Evolutionary conservation across 2,329 filamentous ascomycete genomes (phyloP), one percentile per base, ranked within the genome.

Genomic region (Exophiala spinifera): DNA sequence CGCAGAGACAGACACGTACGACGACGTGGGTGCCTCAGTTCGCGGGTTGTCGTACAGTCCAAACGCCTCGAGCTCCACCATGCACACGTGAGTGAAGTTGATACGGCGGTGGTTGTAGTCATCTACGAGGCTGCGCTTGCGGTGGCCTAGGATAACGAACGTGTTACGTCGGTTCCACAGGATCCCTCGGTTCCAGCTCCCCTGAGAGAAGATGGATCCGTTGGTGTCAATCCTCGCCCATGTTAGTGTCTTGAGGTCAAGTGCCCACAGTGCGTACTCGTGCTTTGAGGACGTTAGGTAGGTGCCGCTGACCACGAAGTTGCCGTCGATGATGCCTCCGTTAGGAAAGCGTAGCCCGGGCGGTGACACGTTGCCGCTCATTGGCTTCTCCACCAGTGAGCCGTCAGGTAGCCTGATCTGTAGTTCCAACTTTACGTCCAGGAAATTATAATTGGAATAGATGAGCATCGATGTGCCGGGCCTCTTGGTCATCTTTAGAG

Each of bases 361-460:
- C 0, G 94, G 94, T 7, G 91, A 95, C 57, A 91, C 89, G 4
- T 83, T 81, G 15, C 89, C 88, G 15, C 86, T 85, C 92, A 99
- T 97, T 21, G 88, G 83, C 71, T 89, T 91, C 70, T 99, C 94
- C 1, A 84, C 82, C 49, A 99, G 75, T 0, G 84, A 85, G 25
- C 94, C 92, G 68, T 97, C 91, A 1, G 89, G 83, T 7, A 88
- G 79, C 49, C 94, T 84, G 45, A 99, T 84, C 70, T 97, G 94
- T 34, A 99, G 76, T 71, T 99, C 94, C 20, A 99, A 76, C 69
- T 96, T 97, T 62, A 99, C 94, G 65, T 99, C 92, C 51, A 99
- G 72, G 66, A 99, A 99, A 72, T 99, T 97, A 73, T 99, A 99
- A 69, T 99, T 99, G 20, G 92, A 97, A 71, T 99, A 99, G 43